Conservation (phyloP, 352 stramenopile species). For the Lagenidium sp. region DNA sequence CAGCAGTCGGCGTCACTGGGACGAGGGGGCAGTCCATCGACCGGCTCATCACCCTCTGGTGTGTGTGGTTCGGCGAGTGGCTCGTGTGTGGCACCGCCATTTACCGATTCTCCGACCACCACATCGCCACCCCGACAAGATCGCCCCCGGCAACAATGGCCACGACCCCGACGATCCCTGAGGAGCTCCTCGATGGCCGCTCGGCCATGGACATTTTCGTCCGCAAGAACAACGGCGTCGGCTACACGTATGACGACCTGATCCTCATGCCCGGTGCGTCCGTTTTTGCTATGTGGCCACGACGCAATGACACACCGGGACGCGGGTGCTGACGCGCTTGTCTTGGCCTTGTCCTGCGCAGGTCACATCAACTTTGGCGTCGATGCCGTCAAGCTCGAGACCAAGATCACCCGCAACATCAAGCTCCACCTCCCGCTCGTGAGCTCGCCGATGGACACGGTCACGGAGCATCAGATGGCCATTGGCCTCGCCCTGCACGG, state of each 20-base stretch:
- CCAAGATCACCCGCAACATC: slow-evolving; percentile 93
- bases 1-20: background rate
- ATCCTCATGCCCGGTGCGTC: slow-evolving; percentile 59
- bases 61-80: slow-evolving; percentile 8
- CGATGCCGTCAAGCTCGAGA: slow-evolving; percentile 93
- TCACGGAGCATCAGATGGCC: slow-evolving; percentile 99
- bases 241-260: slow-evolving; percentile 68
- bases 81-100: slow-evolving; percentile 13
- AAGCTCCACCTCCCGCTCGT: slow-evolving; percentile 94
- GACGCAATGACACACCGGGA: slow-evolving; percentile 1
- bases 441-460: slow-evolving; percentile 99
- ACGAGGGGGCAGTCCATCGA: slow-evolving; percentile 3
- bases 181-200: slow-evolving; percentile 59
- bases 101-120: slow-evolving; percentile 21
- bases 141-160: too few species aligned
- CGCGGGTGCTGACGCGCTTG: slow-evolving; percentile 18
- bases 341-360: too few species aligned
- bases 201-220: slow-evolving; percentile 81
- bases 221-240: slow-evolving; percentile 73
- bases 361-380: slow-evolving; percentile 94
- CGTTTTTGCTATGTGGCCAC: too few species aligned
- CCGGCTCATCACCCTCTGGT: background rate
- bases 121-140: background rate
- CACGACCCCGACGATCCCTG: slow-evolving; percentile 21
- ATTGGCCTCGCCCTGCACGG: slow-evolving; percentile 99